Evolutionary conservation across 2,329 filamentous ascomycete genomes (phyloP).

Genomic region (Scorias spongiosa): DNA sequence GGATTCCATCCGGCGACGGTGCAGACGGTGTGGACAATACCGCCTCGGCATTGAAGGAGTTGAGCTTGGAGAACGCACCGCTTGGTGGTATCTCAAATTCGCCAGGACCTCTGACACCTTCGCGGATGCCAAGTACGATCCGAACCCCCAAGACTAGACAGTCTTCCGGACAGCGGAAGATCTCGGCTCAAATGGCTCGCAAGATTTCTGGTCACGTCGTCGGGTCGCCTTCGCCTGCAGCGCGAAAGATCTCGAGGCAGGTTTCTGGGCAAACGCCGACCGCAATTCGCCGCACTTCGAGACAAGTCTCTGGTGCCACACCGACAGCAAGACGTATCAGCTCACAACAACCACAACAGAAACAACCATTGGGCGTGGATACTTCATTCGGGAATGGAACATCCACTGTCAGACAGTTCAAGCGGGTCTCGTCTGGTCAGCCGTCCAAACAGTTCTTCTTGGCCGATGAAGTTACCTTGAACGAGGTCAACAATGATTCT

Average conservation of each 20-base stretch:
- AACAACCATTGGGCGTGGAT: conserved; percentile 72
- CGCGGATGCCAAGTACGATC: conserved; percentile 20
- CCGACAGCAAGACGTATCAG: conserved; percentile 31
- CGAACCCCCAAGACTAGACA: conserved; percentile 20
- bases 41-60: conserved; percentile 24
- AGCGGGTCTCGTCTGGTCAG: conserved; percentile 50
- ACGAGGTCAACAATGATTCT: conserved; percentile 22
- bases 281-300: conserved; percentile 15
- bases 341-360: conserved; percentile 24
- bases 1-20: conserved; percentile 26
- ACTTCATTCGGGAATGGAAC: conserved; percentile 88
- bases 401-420: conserved; percentile 83
- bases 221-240: not conserved
- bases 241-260: not conserved
- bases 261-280: conserved; percentile 15
- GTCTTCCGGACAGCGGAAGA: conserved; percentile 19
- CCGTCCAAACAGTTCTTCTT: conserved; percentile 9
- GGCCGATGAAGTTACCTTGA: conserved; percentile 4
- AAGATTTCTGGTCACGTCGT: conserved; percentile 11
- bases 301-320: conserved; percentile 21
- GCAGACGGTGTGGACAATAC: conserved; percentile 18
- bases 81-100: conserved; percentile 18
- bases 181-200: conserved; percentile 24
- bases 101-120: conserved; percentile 9
- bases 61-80: conserved; percentile 30